phyloP scores from a whole-genome alignment of 768 basidiomycete species.

The Sporobolomyces pararoseus region DNA sequence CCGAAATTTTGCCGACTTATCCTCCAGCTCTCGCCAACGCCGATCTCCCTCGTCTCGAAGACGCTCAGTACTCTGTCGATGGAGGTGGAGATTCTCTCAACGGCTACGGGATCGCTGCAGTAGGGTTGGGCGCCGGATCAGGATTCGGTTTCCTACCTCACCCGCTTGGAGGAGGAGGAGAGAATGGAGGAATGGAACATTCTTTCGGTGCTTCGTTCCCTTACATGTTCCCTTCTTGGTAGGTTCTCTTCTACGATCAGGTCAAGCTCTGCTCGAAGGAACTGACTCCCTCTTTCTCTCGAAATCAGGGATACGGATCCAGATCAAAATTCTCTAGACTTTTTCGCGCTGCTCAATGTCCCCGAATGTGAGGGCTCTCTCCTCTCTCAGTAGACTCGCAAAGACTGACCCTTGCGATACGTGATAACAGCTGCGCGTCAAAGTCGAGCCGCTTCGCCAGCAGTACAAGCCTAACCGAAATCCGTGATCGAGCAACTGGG shows the following conservation, averaged over 20 bases:
- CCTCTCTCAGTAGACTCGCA: not conserved
- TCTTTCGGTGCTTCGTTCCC: conserved; percentile 13
- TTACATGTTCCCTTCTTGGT: conserved; percentile 16
- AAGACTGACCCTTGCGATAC: not conserved
- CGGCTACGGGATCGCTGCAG: conserved; percentile 1
- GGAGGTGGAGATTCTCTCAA: not conserved
- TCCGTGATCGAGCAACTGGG: too few species aligned
- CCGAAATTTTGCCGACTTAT: not conserved
- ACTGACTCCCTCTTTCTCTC: too few species aligned
- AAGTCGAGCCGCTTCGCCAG: conserved; percentile 6
- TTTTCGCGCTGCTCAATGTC: conserved; percentile 3
- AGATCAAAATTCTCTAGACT: not conserved
- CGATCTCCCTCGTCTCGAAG: not conserved
- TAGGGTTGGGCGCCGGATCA: not conserved
- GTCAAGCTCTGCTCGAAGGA: too few species aligned
- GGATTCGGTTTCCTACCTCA: conserved; percentile 1
- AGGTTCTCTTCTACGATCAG: too few species aligned
- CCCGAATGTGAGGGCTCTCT: conserved; percentile 3
- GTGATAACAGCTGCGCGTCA: not conserved
- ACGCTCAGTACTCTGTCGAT: not conserved
- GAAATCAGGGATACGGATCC: not conserved
- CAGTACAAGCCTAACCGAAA: not conserved
- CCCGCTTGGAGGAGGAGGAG: not conserved
- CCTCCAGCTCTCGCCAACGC: not conserved
- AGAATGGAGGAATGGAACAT: not conserved